phyloP scores from a whole-genome alignment of 1,284 basidiomycete genomes.

The Porodaedalea pini region DNA sequence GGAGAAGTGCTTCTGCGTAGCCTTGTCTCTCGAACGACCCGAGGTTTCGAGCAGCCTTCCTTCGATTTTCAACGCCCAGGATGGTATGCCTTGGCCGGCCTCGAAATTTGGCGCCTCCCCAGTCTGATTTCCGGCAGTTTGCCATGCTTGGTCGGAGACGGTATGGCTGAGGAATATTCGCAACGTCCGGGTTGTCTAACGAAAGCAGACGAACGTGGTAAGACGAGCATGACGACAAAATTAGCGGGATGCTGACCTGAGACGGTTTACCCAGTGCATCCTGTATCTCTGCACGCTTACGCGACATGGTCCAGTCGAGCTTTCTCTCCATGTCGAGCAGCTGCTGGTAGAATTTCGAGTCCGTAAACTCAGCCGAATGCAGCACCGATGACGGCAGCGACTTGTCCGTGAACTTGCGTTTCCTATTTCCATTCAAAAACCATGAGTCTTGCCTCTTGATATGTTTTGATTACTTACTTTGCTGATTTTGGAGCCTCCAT shows the following conservation, averaged over 20 bases:
- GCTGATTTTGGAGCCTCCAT: constrained; percentile 19
- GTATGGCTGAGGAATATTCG: constrained; percentile 90
- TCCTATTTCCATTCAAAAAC: neutral
- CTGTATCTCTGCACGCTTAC: constrained; percentile 88
- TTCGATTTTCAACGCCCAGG: constrained; percentile 88
- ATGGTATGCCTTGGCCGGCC: constrained; percentile 77
- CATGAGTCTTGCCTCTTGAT: too few relatives aligned
- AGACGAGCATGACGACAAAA: neutral
- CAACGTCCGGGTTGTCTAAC: constrained; percentile 78
- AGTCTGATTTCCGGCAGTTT: constrained; percentile 41
- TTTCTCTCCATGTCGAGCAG: constrained; percentile 87
- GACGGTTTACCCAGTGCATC: constrained; percentile 69
- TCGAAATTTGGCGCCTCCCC: constrained; percentile 43
- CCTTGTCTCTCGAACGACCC: constrained; percentile 62
- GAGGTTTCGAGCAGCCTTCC: constrained; percentile 71
- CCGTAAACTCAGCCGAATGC: constrained; percentile 68
- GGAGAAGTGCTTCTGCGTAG: constrained; percentile 75
- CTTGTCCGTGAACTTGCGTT: neutral
- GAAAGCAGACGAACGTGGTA: neutral
- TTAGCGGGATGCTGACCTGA: constrained; percentile 35
- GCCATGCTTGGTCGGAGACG: constrained; percentile 83
- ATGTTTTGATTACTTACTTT: constrained; percentile 11
- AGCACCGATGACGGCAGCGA: constrained; percentile 66
- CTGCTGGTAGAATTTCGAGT: constrained; percentile 85
- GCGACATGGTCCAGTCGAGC: constrained; percentile 92